phyloP scores from a whole-genome alignment of 2,329 filamentous ascomycete species.

The Aureobasidium sp. region DNA sequence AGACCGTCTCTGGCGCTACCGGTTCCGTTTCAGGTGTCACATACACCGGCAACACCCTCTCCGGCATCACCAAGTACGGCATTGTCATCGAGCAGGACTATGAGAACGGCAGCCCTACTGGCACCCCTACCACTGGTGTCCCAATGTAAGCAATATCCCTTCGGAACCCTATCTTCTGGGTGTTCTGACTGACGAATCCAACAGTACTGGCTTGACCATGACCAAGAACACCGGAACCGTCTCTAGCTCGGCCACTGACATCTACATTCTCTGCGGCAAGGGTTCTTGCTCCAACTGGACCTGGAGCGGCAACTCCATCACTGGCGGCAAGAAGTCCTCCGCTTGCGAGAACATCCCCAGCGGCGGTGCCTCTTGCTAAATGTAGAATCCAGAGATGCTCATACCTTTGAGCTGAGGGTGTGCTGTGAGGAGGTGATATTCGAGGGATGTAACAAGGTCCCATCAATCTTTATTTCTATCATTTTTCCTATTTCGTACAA shows the following conservation, averaged over 20 bases:
- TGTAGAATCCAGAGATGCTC: neutral
- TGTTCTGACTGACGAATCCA: neutral
- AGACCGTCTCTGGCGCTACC: conserved; percentile 44
- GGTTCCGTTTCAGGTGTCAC: conserved; percentile 40
- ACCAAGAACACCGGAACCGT: conserved; percentile 41
- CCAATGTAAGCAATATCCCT: neutral
- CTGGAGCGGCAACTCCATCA: conserved; percentile 43
- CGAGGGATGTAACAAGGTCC: neutral
- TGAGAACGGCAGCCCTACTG: conserved; percentile 41
- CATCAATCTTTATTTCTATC: neutral
- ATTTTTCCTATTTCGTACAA: neutral
- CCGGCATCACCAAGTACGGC: conserved; percentile 31
- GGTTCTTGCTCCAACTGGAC: conserved; percentile 48
- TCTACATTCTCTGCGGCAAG: conserved; percentile 46
- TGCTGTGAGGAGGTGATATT: neutral
- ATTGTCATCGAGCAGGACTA: conserved; percentile 49
- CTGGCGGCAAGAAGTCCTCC: conserved; percentile 43
- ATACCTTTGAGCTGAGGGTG: neutral
- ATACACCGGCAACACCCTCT: conserved; percentile 36
- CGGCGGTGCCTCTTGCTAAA: conserved; percentile 5
- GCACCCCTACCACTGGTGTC: conserved; percentile 31
- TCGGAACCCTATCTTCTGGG: too few species aligned
- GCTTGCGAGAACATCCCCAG: conserved; percentile 36
- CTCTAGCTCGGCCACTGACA: conserved; percentile 28
- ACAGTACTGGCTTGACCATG: conserved; percentile 39